Conservation (phyloP, 352 stramenopile genomes). For the Phytophthora fragariae region DNA sequence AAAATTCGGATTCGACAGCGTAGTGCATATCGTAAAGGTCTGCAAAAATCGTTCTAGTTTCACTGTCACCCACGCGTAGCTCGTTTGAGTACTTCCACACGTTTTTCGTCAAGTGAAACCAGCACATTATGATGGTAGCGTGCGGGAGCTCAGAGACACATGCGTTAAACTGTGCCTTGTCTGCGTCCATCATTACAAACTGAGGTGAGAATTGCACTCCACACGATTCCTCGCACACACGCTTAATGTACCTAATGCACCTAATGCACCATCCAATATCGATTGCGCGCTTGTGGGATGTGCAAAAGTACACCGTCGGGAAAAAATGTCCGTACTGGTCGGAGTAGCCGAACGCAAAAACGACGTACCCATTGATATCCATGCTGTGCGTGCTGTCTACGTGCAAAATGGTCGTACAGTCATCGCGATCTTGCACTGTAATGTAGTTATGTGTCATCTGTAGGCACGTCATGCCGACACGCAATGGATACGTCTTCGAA, state of each 20-base stretch:
- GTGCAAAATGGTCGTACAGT: background rate
- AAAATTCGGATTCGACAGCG: background rate
- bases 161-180: background rate
- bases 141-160: background rate
- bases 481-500: background rate
- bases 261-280: background rate
- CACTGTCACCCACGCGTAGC: background rate
- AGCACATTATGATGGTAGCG: background rate
- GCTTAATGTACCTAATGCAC: background rate
- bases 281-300: background rate
- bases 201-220: background rate
- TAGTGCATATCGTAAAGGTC: background rate
- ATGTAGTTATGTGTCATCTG: background rate
- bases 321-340: background rate
- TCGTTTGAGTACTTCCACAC: background rate
- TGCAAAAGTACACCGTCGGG: background rate
- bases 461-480: background rate
- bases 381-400: constrained; percentile 5
- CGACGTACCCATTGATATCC: constrained; percentile 8
- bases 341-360: constrained; percentile 3
- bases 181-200: background rate
- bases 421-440: background rate
- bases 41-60: background rate
- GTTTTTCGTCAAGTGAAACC: background rate
- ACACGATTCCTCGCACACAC: background rate